Base-by-base conservation (phyloP, 108 stramenopile genomes). In the Skeletonema marinoi region DNA sequence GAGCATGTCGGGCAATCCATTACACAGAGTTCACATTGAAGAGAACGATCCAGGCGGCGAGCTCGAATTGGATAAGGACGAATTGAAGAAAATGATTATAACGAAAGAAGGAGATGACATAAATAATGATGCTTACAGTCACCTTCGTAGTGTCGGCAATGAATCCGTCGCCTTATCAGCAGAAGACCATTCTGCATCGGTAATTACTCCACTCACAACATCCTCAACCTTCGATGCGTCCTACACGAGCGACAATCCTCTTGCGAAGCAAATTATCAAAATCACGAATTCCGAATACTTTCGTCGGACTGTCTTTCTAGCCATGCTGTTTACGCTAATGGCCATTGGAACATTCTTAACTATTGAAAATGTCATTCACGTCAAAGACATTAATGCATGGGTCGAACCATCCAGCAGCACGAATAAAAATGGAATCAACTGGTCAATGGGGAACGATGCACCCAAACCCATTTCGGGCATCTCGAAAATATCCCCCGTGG, bases 391-490 rank as follows among this genome's bases (percentile, higher is more conserved):
- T 16, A 46, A 46, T 46, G 44, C 44, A 46, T 46, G 44, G 44
- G 16, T 46, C 44, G 44, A 46, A 46, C 44, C 44, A 41, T 41
- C 39, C 2, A 3, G 11, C 11, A 41, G 10, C 16, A 46, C 0
- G 3, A n/a, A 46, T 4, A n/a, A 46, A 4, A 44, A 16, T 44
- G 44, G 44, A 4, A 46, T 46, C 44, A 46, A 46, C 3, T 46
- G 44, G 44, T 46, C 44, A 16, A 46, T 46, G 44, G 67, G 67
- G 16, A 48, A 44, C n/a, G 77, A 78, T 63, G 77, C 77, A 7
- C 77, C 70, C 38, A 10, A 32, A 19, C 77, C 68, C 63, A 38
- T 71, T 7, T 9, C 4, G 3, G 77, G 65, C 0, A 46, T 46
- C 3, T 59, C 77, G 2, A 5, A 11, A 7, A 41, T 71, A 13